These are phyloP conservation scores for Talaromyces atroroseus DNA, from an alignment of 2,329 filamentous ascomycete species.

Conservation along the genomic window DNA sequence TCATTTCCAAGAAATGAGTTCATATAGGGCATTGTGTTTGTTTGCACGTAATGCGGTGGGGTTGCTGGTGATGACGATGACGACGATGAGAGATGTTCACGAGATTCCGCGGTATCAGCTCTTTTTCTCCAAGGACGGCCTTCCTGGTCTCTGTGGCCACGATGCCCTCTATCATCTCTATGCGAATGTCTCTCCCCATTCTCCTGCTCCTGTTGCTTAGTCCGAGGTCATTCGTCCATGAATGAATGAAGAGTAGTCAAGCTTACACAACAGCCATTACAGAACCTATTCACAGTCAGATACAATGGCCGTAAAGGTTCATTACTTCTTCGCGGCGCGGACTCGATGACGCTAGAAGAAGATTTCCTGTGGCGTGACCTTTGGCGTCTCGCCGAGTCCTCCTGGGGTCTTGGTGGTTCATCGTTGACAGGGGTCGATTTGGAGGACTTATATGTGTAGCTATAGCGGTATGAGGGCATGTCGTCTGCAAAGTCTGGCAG, in stretches of 20 bases:
- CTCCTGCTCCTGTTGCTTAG: neutral
- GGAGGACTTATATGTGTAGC: slow-evolving; percentile 8
- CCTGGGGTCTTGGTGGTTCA: neutral
- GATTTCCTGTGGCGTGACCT: slow-evolving; percentile 1
- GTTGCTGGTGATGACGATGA: neutral
- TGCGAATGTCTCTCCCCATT: neutral
- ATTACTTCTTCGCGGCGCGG: neutral
- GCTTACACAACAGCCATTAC: slow-evolving; percentile 3
- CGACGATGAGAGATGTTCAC: neutral
- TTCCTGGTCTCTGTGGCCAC: neutral
- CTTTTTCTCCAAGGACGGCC: neutral
- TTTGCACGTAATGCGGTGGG: neutral
- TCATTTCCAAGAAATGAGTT: neutral
- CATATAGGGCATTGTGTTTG: neutral
- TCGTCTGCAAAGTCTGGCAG: neutral
- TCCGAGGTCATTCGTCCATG: neutral
- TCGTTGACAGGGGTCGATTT: neutral
- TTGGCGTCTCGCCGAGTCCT: neutral
- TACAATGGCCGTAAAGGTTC: slow-evolving; percentile 1
- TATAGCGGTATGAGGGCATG: slow-evolving; percentile 10
- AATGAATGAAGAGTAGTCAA: neutral
- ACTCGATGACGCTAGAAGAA: neutral
- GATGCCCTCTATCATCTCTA: neutral
- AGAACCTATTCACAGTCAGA: slow-evolving; percentile 3
- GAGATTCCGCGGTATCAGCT: neutral